Evolutionary conservation across 225 moss, liverwort and hornwort species (phyloP).

Genomic region (Takakia lepidozioides): DNA sequence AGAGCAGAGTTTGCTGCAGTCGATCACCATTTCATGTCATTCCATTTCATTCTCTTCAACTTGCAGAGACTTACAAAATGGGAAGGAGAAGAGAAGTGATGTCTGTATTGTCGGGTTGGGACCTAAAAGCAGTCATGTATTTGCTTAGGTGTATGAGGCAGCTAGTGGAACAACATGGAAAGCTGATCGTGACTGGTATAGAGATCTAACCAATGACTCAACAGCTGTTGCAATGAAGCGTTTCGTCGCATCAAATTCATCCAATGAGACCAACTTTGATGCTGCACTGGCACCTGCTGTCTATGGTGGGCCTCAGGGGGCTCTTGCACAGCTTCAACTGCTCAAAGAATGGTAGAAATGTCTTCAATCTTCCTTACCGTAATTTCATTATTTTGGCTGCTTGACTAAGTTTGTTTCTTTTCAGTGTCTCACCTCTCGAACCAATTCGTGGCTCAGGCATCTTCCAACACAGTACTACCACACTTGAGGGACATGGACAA

Average conservation of each 20-base stretch:
- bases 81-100: background rate
- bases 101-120: background rate
- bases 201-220: constrained; percentile 37
- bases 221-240: constrained; percentile 55
- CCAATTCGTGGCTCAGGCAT: too few species aligned
- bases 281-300: constrained; percentile 38
- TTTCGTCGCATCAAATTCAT: constrained; percentile 74
- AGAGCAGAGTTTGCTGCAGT: too few species aligned
- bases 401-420: background rate
- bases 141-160: constrained; percentile 59
- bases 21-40: too few species aligned
- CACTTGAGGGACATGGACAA: too few species aligned
- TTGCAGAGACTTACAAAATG: too few species aligned
- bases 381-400: background rate
- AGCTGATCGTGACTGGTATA: constrained; percentile 62
- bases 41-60: too few species aligned
- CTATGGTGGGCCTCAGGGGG: constrained; percentile 47
- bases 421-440: too few species aligned
- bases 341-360: constrained; percentile 73
- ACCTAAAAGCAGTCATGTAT: background rate
- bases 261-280: constrained; percentile 45
- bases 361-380: too few species aligned
- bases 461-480: too few species aligned
- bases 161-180: constrained; percentile 43
- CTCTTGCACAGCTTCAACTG: constrained; percentile 52